These are phyloP conservation scores for Thielaviopsis populi DNA, from an alignment of 2,329 filamentous ascomycete species.

Conservation along the genomic window DNA sequence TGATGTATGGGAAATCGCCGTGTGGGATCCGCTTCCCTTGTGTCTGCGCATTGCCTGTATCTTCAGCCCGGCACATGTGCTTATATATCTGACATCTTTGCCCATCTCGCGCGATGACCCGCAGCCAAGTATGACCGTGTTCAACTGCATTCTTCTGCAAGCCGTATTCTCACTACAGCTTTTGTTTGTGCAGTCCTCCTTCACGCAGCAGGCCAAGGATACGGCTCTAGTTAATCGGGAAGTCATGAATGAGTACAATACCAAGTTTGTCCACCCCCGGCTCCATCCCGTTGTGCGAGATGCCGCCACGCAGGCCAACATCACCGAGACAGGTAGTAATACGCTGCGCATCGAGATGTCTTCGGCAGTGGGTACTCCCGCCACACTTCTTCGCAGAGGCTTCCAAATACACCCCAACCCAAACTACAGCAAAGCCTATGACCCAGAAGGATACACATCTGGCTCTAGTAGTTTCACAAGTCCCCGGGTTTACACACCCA, in stretches of 20 bases:
- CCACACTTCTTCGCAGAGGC: constrained; percentile 51
- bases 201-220: constrained; percentile 76
- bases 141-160: constrained; percentile 67
- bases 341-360: constrained; percentile 26
- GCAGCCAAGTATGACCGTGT: constrained; percentile 69
- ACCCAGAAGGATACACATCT: constrained; percentile 38
- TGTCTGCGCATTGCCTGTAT: constrained; percentile 71
- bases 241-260: constrained; percentile 89
- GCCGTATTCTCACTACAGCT: constrained; percentile 63
- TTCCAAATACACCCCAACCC: constrained; percentile 76
- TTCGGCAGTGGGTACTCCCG: constrained; percentile 35
- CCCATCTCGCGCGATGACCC: constrained; percentile 63
- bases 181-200: constrained; percentile 54
- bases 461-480: constrained; percentile 26
- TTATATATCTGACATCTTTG: constrained; percentile 78
- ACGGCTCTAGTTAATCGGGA: constrained; percentile 72
- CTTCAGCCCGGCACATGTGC: constrained; percentile 86
- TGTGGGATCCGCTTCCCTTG: constrained; percentile 87
- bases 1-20: constrained; percentile 86
- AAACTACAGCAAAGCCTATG: constrained; percentile 58
- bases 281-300: constrained; percentile 64
- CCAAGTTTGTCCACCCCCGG: constrained; percentile 82
- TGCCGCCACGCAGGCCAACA: constrained; percentile 66
- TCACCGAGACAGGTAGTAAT: constrained; percentile 28
- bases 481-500: constrained; percentile 27